Conservation (phyloP, 805 yeast genomes). For the Starmera dryadoides region DNA sequence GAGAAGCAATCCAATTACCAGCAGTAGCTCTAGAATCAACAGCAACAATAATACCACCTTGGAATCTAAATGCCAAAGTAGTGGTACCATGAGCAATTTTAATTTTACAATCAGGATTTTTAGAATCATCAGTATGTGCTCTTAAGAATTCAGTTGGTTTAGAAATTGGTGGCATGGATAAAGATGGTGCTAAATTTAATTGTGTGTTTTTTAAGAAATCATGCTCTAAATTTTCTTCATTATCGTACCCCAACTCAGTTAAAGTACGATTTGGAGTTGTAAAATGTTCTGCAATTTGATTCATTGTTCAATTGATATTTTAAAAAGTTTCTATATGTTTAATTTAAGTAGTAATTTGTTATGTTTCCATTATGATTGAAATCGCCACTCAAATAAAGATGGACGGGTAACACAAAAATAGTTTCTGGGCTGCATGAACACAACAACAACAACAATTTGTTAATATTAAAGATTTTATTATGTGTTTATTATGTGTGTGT, state of each 20-base stretch:
- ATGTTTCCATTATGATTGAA: not conserved
- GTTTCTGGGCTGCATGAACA: too few relatives aligned
- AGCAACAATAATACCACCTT: constrained; percentile 93
- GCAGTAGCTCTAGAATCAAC: constrained; percentile 98
- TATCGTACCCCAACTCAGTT: constrained; percentile 16
- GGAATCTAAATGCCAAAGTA: constrained; percentile 90
- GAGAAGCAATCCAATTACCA: constrained; percentile 97
- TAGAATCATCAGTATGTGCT: constrained; percentile 95
- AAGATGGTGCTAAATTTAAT: constrained; percentile 43
- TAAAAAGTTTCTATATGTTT: too few relatives aligned
- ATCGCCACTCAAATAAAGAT: not conserved
- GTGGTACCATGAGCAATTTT: constrained; percentile 99
- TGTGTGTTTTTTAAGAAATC: constrained; percentile 27
- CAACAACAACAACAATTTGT: too few relatives aligned
- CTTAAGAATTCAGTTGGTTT: constrained; percentile 88
- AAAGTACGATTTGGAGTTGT: constrained; percentile 8
- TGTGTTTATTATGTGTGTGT: too few relatives aligned
- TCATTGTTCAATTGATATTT: constrained; percentile 19
- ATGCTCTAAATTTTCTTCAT: constrained; percentile 23
- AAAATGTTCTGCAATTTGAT: constrained; percentile 17
- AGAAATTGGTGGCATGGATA: constrained; percentile 75
- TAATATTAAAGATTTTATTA: too few relatives aligned
- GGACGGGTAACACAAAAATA: too few relatives aligned
- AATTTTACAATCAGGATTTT: constrained; percentile 89
- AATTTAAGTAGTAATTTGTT: too few relatives aligned